Conservation (phyloP, 2,329 filamentous ascomycete genomes). For the Parastagonospora avenae region DNA sequence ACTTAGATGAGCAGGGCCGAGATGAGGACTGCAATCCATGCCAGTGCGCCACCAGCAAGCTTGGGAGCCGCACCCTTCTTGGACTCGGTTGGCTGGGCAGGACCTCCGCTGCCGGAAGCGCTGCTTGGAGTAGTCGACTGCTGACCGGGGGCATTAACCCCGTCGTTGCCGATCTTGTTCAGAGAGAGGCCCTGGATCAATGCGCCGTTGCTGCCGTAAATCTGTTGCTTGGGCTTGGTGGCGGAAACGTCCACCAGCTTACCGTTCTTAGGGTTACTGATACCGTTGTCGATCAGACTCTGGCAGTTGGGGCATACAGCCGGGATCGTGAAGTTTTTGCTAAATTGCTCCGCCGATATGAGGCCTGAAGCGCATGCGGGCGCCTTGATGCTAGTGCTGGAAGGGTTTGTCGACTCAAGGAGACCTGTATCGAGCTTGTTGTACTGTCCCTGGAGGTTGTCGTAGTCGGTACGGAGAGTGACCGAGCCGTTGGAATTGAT, state of each 20-base stretch:
- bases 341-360: conserved; percentile 70
- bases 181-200: conserved; percentile 69
- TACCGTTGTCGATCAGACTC: conserved; percentile 77
- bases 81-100: conserved; percentile 16
- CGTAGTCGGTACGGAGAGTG: conserved; percentile 54
- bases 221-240: conserved; percentile 60
- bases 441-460: conserved; percentile 77
- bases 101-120: conserved; percentile 6
- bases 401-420: conserved; percentile 67
- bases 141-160: conserved; percentile 61
- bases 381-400: conserved; percentile 59
- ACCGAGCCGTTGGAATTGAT: conserved; percentile 52
- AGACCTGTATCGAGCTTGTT: conserved; percentile 72
- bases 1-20: not conserved
- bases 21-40: conserved; percentile 2
- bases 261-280: conserved; percentile 64
- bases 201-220: conserved; percentile 62
- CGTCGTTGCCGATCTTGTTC: conserved; percentile 55
- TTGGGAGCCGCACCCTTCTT: conserved; percentile 20
- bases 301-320: conserved; percentile 66
- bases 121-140: conserved; percentile 33
- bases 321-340: conserved; percentile 82
- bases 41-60: not conserved
- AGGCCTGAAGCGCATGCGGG: conserved; percentile 70
- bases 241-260: conserved; percentile 63